A percentile compares a stretch with the other conserved stretches of the same genome.
Evolutionary conservation across 108 stramenopile genomes (phyloP).

Genomic region (Skeletonema marinoi): DNA sequence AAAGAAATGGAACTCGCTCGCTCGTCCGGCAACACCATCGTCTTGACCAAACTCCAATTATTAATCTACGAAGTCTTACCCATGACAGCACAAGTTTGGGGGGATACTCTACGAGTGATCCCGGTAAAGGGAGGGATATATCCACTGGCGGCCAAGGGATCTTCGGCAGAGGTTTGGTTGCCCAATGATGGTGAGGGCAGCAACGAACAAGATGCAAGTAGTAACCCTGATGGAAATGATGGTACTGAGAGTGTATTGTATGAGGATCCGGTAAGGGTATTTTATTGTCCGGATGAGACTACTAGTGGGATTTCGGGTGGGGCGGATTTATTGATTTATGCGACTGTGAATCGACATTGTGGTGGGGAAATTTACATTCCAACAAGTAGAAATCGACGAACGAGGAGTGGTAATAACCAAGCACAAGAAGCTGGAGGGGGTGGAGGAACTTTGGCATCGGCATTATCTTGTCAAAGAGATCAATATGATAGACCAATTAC

Average conservation of each 20-base stretch:
- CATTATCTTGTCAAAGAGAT: constrained; percentile 48
- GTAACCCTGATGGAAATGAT: not conserved
- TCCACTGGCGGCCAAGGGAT: constrained; percentile 32
- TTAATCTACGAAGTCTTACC: constrained; percentile 47
- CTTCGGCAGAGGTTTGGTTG: constrained; percentile 14
- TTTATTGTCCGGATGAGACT: constrained; percentile 50
- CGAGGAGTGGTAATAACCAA: not conserved
- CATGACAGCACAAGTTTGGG: constrained; percentile 39
- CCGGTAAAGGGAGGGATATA: constrained; percentile 50
- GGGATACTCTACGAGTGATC: constrained; percentile 37
- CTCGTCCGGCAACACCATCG: not conserved
- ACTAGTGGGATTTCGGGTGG: constrained; percentile 42
- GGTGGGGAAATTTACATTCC: not conserved
- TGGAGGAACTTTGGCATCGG: constrained; percentile 42
- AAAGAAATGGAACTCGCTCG: constrained; percentile 26
- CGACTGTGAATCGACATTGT: constrained; percentile 51
- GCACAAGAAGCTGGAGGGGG: not conserved
- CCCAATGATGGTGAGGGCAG: constrained; percentile 4
- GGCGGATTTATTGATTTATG: constrained; percentile 44
- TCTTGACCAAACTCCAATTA: constrained; percentile 35
- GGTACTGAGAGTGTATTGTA: constrained; percentile 13
- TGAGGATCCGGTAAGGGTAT: constrained; percentile 37
- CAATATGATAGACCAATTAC: constrained; percentile 56
- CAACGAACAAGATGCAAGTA: not conserved
- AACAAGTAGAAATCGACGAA: not conserved